Evolutionary conservation across 257 asterid genomes (phyloP).

Genomic region (Ligustrum vulgare): DNA sequence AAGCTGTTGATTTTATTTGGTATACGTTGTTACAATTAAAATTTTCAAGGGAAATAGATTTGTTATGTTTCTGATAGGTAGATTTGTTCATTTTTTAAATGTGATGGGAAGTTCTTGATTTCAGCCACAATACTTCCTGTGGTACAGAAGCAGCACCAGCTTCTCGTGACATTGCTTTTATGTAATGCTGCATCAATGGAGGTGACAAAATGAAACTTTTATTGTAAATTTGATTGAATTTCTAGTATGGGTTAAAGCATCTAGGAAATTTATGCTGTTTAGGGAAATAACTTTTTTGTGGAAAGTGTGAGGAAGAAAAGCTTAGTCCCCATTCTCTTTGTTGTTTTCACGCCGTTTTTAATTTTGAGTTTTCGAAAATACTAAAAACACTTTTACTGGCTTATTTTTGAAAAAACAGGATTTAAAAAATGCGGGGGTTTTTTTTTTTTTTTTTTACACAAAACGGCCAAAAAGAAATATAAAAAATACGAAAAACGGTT

Average conservation of each 20-base stretch:
- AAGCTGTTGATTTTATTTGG: not conserved
- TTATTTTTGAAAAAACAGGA: too few relatives aligned
- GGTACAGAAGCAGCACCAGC: slow-evolving; percentile 98
- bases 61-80: not conserved
- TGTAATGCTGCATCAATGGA: slow-evolving; percentile 96
- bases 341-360: too few relatives aligned
- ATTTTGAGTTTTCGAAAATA: too few relatives aligned
- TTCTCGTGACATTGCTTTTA: slow-evolving; percentile 89
- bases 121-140: slow-evolving; percentile 87
- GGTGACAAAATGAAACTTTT: slow-evolving; percentile 40
- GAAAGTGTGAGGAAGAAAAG: not conserved
- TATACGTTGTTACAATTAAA: not conserved
- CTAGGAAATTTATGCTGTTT: not conserved
- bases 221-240: not conserved
- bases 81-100: slow-evolving; percentile 4
- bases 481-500: too few relatives aligned
- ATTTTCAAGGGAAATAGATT: not conserved
- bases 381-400: too few relatives aligned
- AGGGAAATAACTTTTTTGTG: not conserved
- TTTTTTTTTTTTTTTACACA: too few relatives aligned
- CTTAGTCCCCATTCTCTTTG: too few relatives aligned
- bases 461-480: too few relatives aligned
- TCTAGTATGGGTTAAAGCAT: not conserved
- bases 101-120: slow-evolving; percentile 29
- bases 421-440: too few relatives aligned